phyloP scores from a whole-genome alignment of 2,329 filamentous ascomycete species.

The Monosporascus sp. region DNA sequence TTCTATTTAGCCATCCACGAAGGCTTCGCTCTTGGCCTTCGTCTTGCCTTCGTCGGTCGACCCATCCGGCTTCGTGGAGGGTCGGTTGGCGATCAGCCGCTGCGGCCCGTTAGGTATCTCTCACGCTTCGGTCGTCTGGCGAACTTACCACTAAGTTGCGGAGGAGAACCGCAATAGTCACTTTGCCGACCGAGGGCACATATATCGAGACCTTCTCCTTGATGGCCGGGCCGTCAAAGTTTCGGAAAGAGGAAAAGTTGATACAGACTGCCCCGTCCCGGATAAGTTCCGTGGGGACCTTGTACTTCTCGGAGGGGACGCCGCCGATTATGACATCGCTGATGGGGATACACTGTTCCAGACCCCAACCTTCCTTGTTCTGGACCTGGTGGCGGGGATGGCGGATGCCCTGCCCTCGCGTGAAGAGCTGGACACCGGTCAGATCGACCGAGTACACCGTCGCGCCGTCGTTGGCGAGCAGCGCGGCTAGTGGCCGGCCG shows the following conservation, averaged over 20 bases:
- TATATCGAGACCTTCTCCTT: slow-evolving; percentile 97
- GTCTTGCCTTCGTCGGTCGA: slow-evolving; percentile 22
- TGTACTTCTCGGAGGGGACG: slow-evolving; percentile 82
- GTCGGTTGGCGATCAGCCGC: slow-evolving; percentile 49
- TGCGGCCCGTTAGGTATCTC: slow-evolving; percentile 25
- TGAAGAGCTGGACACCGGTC: slow-evolving; percentile 87
- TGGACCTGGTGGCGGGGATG: slow-evolving; percentile 81
- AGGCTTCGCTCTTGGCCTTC: slow-evolving; percentile 28
- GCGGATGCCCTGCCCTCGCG: slow-evolving; percentile 79
- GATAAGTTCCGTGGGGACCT: slow-evolving; percentile 79
- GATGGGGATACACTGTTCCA: slow-evolving; percentile 77
- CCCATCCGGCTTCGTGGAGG: slow-evolving; percentile 32
- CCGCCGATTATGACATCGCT: slow-evolving; percentile 95
- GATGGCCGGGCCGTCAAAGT: slow-evolving; percentile 78
- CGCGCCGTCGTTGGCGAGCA: slow-evolving; percentile 93
- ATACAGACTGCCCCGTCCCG: slow-evolving; percentile 95
- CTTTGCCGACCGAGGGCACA: slow-evolving; percentile 94
- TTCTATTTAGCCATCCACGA: slow-evolving; percentile 19
- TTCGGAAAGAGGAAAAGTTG: slow-evolving; percentile 95
- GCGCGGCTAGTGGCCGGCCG: slow-evolving; percentile 82
- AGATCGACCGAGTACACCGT: slow-evolving; percentile 94
- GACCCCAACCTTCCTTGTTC: slow-evolving; percentile 72
- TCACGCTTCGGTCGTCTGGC: neutral
- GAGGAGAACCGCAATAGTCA: slow-evolving; percentile 88
- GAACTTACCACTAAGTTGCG: slow-evolving; percentile 77